Conservation (phyloP, 225 moss, liverwort and hornwort species). For the Rhytidiadelphus loreus region DNA sequence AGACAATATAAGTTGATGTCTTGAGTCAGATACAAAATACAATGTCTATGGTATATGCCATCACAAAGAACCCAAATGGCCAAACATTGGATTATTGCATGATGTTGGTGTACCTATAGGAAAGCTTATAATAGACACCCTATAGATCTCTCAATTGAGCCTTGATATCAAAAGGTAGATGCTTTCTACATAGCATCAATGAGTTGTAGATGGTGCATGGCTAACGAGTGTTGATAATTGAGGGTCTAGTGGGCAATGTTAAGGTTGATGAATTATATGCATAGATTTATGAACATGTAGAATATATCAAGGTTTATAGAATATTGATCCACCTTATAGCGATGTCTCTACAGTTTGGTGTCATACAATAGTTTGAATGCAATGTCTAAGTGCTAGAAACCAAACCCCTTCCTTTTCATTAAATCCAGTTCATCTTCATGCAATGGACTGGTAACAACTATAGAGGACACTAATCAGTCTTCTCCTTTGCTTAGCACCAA, state of each 20-base stretch:
- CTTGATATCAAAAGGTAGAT: accelerated
- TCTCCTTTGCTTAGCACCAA: accelerated
- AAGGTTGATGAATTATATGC: neutral
- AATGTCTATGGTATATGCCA: accelerated
- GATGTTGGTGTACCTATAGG: neutral
- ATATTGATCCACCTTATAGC: neutral
- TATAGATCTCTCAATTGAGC: neutral
- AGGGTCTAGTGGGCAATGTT: neutral
- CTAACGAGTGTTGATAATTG: accelerated
- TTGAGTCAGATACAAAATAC: accelerated
- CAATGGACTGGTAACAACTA: accelerated
- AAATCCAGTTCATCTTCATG: neutral
- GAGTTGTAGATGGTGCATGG: neutral
- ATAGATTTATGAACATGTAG: neutral
- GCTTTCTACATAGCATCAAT: neutral
- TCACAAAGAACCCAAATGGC: neutral
- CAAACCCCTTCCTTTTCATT: neutral
- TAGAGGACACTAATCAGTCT: accelerated
- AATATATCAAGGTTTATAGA: accelerated
- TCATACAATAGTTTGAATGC: neutral
- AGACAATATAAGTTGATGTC: accelerated
- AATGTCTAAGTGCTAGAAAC: neutral
- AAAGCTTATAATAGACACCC: accelerated
- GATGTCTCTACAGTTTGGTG: accelerated
- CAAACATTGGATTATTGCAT: neutral